These are phyloP conservation scores for Gymnopilus dilepis DNA, from an alignment of 768 basidiomycete genomes.

Conservation along the genomic window DNA sequence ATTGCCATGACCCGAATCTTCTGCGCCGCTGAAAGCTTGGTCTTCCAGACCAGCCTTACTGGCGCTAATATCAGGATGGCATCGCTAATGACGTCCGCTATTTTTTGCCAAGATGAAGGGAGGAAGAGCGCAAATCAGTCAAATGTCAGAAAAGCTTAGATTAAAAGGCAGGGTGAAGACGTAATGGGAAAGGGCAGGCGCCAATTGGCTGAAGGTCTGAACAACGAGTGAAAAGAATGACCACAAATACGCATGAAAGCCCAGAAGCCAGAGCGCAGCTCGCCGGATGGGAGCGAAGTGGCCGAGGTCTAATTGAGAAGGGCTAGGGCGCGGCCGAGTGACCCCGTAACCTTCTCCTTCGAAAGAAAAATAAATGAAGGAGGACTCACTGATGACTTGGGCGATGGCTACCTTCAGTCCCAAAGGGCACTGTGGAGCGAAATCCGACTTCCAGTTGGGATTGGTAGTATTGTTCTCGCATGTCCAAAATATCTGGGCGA, in stretches of 20 bases:
- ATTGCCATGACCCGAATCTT: conserved; percentile 45
- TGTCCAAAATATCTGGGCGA: conserved; percentile 41
- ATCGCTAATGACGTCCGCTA: conserved; percentile 50
- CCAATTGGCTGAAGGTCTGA: neutral
- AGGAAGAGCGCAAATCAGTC: neutral
- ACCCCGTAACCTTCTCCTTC: neutral
- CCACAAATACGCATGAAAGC: neutral
- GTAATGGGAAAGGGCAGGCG: conserved; percentile 3
- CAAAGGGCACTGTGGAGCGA: conserved; percentile 44
- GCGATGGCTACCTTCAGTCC: conserved; percentile 46
- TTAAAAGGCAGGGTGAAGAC: conserved; percentile 7
- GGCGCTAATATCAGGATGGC: conserved; percentile 48
- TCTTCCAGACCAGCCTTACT: conserved; percentile 43
- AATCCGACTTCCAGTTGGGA: conserved; percentile 26
- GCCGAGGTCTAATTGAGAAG: neutral
- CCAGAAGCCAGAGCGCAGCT: neutral
- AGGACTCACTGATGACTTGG: conserved; percentile 49
- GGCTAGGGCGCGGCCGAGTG: neutral
- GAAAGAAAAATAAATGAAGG: neutral
- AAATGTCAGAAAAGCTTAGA: conserved; percentile 3
- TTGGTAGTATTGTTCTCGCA: conserved; percentile 31
- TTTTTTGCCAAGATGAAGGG: neutral
- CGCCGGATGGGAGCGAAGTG: neutral
- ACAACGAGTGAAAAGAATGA: neutral
- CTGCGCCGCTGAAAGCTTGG: conserved; percentile 36